phyloP scores from a whole-genome alignment of 495 filamentous ascomycete species.

The Penicillium alfredii region DNA sequence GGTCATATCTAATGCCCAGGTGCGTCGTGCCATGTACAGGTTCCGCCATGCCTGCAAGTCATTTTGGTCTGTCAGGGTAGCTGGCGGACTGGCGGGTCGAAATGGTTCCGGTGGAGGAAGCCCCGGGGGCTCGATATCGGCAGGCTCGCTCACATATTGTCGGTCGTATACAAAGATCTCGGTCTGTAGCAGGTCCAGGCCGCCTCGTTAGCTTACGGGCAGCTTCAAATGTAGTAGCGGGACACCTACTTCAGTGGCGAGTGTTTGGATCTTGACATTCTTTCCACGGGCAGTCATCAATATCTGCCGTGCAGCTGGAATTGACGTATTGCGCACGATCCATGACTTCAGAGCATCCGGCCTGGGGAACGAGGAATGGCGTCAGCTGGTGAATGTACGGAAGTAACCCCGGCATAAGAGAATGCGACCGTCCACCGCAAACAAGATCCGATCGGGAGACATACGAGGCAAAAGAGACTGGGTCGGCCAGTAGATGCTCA shows the following conservation, averaged over 20 bases:
- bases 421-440: background rate
- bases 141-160: constrained; percentile 47
- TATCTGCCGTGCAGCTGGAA: constrained; percentile 67
- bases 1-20: constrained; percentile 67
- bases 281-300: constrained; percentile 77
- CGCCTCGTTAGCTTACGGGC: too few relatives aligned
- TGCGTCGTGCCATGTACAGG: constrained; percentile 64
- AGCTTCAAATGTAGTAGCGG: too few relatives aligned
- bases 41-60: constrained; percentile 77
- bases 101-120: constrained; percentile 55
- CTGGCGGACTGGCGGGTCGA: constrained; percentile 55
- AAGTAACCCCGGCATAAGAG: too few relatives aligned
- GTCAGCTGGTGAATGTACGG: constrained; percentile 23
- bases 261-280: constrained; percentile 67
- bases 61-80: constrained; percentile 64
- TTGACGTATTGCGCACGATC: constrained; percentile 59
- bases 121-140: constrained; percentile 46
- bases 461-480: constrained; percentile 62
- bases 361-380: constrained; percentile 35
- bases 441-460: constrained; percentile 22
- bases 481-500: constrained; percentile 70
- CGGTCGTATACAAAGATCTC: constrained; percentile 87
- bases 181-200: constrained; percentile 56
- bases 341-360: constrained; percentile 66
- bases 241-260: constrained; percentile 76